Evolutionary conservation across 106 monocot species (phyloP).

Genomic region (Dendrobium officinale): DNA sequence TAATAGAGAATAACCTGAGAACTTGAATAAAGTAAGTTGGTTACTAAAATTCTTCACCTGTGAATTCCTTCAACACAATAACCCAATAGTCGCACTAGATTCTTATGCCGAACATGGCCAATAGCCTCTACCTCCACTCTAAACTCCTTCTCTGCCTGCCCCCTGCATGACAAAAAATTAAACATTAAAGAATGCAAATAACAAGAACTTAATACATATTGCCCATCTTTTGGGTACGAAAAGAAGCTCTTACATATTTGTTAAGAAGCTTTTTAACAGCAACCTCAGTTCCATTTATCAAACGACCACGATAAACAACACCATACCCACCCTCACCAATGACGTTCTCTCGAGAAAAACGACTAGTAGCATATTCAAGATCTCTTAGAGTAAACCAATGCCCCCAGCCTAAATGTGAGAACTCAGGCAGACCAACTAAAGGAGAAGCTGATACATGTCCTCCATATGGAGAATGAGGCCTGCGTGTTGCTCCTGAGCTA

Average conservation of each 20-base stretch:
- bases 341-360: conserved; percentile 64
- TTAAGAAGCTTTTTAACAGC: conserved; percentile 77
- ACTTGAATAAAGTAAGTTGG: not conserved
- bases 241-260: conserved; percentile 54
- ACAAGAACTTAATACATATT: not conserved
- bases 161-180: conserved; percentile 26
- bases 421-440: conserved; percentile 66
- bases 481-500: conserved; percentile 35
- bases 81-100: conserved; percentile 65
- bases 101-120: conserved; percentile 82
- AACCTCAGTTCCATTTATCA: conserved; percentile 65
- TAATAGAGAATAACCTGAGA: too few species aligned
- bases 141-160: conserved; percentile 77
- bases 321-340: conserved; percentile 87
- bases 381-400: conserved; percentile 87
- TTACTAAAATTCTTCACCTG: conserved; percentile 25
- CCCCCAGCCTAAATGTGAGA: conserved; percentile 87
- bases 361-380: conserved; percentile 58
- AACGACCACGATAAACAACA: conserved; percentile 55
- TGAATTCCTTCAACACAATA: conserved; percentile 79
- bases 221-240: not conserved
- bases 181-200: not conserved
- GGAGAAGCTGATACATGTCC: conserved; percentile 55
- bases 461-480: conserved; percentile 22
- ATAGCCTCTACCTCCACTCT: conserved; percentile 81